Evolutionary conservation across 2,329 filamentous ascomycete species (phyloP).

Genomic region (Akanthomyces dipterigenus): DNA sequence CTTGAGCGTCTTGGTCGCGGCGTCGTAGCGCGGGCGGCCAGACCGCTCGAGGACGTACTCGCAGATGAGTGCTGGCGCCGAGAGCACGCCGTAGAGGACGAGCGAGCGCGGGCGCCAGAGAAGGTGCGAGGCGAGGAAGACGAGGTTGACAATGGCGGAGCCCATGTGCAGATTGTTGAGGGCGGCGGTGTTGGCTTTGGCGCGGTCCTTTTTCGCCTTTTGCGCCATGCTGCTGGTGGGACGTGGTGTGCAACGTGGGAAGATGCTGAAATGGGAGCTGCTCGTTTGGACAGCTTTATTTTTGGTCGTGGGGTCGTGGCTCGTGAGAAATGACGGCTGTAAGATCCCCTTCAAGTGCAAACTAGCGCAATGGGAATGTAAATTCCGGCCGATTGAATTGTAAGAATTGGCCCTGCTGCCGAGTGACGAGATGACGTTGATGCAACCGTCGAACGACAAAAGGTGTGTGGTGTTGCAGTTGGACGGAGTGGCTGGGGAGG

Average conservation of each 20-base stretch:
- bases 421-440: neutral
- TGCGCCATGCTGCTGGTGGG: slow-evolving; percentile 43
- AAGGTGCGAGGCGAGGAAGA: slow-evolving; percentile 69
- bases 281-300: neutral
- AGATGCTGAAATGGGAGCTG: neutral
- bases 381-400: neutral
- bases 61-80: slow-evolving; percentile 67
- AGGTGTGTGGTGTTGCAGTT: neutral
- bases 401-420: neutral
- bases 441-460: neutral
- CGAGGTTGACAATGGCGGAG: slow-evolving; percentile 60
- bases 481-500: neutral
- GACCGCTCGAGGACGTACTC: slow-evolving; percentile 81
- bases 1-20: slow-evolving; percentile 59
- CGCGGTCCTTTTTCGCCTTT: slow-evolving; percentile 58
- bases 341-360: no score
- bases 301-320: neutral
- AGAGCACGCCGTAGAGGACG: slow-evolving; percentile 64
- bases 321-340: neutral
- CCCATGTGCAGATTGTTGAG: slow-evolving; percentile 79
- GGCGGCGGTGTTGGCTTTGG: slow-evolving; percentile 68
- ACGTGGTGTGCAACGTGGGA: neutral
- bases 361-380: no score
- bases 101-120: slow-evolving; percentile 48
- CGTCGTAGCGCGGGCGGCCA: slow-evolving; percentile 68